phyloP scores from a whole-genome alignment of 2,329 filamentous ascomycete genomes.

The Alternaria triticina region DNA sequence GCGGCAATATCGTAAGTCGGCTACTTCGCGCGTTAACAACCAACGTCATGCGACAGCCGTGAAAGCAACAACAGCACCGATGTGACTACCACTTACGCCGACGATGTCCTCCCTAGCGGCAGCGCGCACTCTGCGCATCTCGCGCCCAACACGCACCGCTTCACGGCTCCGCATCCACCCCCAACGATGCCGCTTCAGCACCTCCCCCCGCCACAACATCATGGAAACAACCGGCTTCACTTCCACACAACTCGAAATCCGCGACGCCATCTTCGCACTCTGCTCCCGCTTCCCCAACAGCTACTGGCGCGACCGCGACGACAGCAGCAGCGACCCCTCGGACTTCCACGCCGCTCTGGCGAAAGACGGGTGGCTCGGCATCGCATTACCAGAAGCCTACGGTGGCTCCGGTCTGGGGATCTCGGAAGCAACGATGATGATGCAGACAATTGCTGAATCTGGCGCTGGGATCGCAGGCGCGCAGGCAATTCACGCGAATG shows the following conservation, averaged over 20 bases:
- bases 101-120: neutral
- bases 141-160: neutral
- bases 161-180: neutral
- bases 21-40: neutral
- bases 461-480: conserved; percentile 79
- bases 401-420: conserved; percentile 80
- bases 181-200: conserved; percentile 38
- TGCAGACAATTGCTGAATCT: conserved; percentile 79
- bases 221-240: conserved; percentile 79
- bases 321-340: conserved; percentile 71
- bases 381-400: conserved; percentile 75
- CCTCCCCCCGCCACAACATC: conserved; percentile 48
- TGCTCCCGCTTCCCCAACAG: conserved; percentile 73
- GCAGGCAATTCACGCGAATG: conserved; percentile 65
- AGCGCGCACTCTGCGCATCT: neutral
- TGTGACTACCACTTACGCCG: neutral
- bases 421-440: conserved; percentile 84
- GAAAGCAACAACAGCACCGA: neutral
- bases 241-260: conserved; percentile 73
- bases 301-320: conserved; percentile 79
- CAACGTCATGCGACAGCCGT: neutral
- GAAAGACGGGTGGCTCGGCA: conserved; percentile 79
- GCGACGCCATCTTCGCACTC: conserved; percentile 71
- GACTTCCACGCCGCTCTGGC: conserved; percentile 79
- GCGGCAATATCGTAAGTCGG: neutral